Evolutionary conservation across 2,329 filamentous ascomycete genomes (phyloP).

Genomic region (Ophioceras dolichostomum): DNA sequence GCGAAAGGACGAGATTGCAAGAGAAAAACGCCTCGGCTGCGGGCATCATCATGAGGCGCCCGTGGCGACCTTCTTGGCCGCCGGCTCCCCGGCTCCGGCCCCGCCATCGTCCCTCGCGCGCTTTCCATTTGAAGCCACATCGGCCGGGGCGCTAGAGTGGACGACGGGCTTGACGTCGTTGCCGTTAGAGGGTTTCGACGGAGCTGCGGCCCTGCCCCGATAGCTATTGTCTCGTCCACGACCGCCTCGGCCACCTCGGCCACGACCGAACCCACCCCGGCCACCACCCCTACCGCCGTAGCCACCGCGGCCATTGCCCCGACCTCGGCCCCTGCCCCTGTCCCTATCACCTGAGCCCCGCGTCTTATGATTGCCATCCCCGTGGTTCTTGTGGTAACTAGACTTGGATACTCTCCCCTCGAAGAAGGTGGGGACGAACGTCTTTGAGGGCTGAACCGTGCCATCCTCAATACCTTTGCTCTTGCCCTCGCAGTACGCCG

Average conservation of each 20-base stretch:
- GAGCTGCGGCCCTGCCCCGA: slow-evolving; percentile 9
- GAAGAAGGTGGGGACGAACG: slow-evolving; percentile 29
- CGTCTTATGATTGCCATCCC: slow-evolving; percentile 52
- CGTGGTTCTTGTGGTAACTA: slow-evolving; percentile 34
- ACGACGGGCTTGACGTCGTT: slow-evolving; percentile 28
- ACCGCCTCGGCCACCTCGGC: slow-evolving; percentile 10
- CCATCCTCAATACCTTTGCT: slow-evolving; percentile 58
- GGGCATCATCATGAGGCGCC: slow-evolving; percentile 6
- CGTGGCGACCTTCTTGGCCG: slow-evolving; percentile 50
- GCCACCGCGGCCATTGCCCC: slow-evolving; percentile 23
- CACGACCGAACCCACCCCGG: slow-evolving; percentile 26
- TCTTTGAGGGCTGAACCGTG: slow-evolving; percentile 47
- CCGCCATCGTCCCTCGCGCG: slow-evolving; percentile 42
- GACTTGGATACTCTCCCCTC: slow-evolving; percentile 25
- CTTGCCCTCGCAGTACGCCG: slow-evolving; percentile 74
- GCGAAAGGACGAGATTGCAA: no score
- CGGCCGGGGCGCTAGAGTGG: slow-evolving; percentile 22
- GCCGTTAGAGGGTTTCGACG: slow-evolving; percentile 8
- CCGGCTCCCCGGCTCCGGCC: slow-evolving; percentile 25
- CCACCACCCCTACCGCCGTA: slow-evolving; percentile 18
- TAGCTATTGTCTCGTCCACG: slow-evolving; percentile 21
- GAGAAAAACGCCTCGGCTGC: no score
- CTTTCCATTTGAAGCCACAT: slow-evolving; percentile 31
- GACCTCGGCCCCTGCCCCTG: slow-evolving; percentile 22
- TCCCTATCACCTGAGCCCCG: slow-evolving; percentile 40